phyloP scores from a whole-genome alignment of 164 flowering plant species.

The Vitis cinerea region DNA sequence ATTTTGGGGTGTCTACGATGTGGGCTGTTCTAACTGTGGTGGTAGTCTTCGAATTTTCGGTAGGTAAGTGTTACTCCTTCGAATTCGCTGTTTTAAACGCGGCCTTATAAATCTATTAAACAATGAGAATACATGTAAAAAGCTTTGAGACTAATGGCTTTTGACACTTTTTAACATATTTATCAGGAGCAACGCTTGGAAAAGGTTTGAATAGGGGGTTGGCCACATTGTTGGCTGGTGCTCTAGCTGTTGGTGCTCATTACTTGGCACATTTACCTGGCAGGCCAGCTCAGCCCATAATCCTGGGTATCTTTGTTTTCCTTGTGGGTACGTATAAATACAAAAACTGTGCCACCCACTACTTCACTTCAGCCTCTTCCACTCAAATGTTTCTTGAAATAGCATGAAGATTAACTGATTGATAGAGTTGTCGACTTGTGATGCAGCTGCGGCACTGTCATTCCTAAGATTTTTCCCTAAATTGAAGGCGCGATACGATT shows the following conservation, averaged over 20 bases:
- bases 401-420: too few relatives aligned
- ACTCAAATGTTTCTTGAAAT: too few relatives aligned
- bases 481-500: constrained; percentile 49
- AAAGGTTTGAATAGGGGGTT: constrained; percentile 22
- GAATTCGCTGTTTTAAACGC: not conserved
- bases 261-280: constrained; percentile 16
- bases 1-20: constrained; percentile 20
- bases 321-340: constrained; percentile 5
- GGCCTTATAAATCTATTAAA: not conserved
- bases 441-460: constrained; percentile 38
- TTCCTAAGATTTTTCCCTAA: constrained; percentile 39
- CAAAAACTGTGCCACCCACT: too few relatives aligned
- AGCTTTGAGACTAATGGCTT: too few relatives aligned
- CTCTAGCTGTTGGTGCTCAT: constrained; percentile 26
- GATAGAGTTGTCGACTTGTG: not conserved
- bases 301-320: constrained; percentile 23
- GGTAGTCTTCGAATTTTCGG: constrained; percentile 25
- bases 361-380: too few relatives aligned
- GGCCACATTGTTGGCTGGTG: constrained; percentile 21
- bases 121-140: too few relatives aligned
- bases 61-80: constrained; percentile 10
- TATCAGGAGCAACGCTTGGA: constrained; percentile 23
- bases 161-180: not conserved
- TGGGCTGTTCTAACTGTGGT: constrained; percentile 30
- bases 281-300: constrained; percentile 15